Conservation (phyloP, 768 basidiomycete genomes). For the Xanthoconium stramineum region DNA sequence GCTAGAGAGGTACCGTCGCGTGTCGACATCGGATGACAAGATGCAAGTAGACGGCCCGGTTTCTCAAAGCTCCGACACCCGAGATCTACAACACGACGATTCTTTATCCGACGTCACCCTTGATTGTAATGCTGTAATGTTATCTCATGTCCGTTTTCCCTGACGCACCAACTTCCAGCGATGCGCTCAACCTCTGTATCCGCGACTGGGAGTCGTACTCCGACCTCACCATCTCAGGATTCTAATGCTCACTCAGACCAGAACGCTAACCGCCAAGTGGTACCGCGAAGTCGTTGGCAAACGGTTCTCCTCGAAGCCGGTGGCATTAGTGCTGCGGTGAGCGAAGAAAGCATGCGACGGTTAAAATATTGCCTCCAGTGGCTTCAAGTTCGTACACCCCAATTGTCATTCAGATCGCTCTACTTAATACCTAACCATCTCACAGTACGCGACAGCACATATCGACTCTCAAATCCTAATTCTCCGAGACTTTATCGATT, state of each 20-base stretch:
- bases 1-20: conserved; percentile 50
- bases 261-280: conserved; percentile 47
- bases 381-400: conserved; percentile 61
- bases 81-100: conserved; percentile 2
- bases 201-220: conserved; percentile 17
- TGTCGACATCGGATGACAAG: conserved; percentile 32
- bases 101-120: background rate
- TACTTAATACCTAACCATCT: background rate
- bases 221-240: conserved; percentile 22
- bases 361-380: conserved; percentile 85
- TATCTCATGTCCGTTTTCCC: conserved; percentile 1
- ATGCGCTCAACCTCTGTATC: background rate
- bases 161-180: background rate
- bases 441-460: conserved; percentile 79
- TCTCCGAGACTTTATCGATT: conserved; percentile 78
- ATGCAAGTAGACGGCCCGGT: conserved; percentile 25
- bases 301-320: conserved; percentile 82
- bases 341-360: conserved; percentile 86
- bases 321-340: conserved; percentile 81
- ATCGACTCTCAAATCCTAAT: conserved; percentile 86
- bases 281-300: conserved; percentile 81
- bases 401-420: background rate
- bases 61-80: background rate
- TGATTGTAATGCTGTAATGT: conserved; percentile 8
- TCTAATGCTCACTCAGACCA: conserved; percentile 16